Evolutionary conservation across 345 rosid species (phyloP), one percentile per base, ranked within the genome.

Genomic region (Rhodamnia argentea): DNA sequence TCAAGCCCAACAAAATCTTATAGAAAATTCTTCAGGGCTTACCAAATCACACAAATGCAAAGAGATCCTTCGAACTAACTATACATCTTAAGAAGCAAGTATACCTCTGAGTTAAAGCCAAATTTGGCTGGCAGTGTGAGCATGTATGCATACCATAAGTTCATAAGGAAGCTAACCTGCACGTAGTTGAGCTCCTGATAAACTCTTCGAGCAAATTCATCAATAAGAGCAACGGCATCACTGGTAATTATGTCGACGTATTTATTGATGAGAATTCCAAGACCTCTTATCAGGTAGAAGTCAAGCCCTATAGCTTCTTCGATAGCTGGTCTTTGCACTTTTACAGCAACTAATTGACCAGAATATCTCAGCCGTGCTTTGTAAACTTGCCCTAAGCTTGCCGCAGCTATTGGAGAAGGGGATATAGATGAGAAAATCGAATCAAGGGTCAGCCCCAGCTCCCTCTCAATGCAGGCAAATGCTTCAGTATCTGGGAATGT

Each of bases 351-450:
- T 55, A 87, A 86, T 85, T 96, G 95, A 57, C 94, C 96, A 52
- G 98, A 94, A 84, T 93, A 91, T 86, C 91, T 93, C 83, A 97
- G 93, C 85, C 90, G 94, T 53, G 99, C 99, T 91, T 97, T 97
- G 90, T 97, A 97, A 64, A 97, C 99, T 89, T 96, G 99, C 83
- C 99, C 99, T 47, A 96, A 92, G 91, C 99, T 97, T 82, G 99
- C 99, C 16, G 99, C 99, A 2, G 99, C 99, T 86, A 94, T 92
- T 10, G 99, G 99, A 89, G 98, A 93, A 0, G 98, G 91, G 20
- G 99, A 96, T 83, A 97, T 91, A 13, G 90, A 60, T 0, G 98
- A 94, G 90, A 42, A 97, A 87, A 97, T 90, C 51, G 95, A 90
- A 60, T 97, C 98, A 6, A 97, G 93, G 13, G 96, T 86, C 85